These are phyloP conservation scores for Coemansia sp. DNA, from an alignment of 192 early-diverging fungal species.

Conservation along the genomic window DNA sequence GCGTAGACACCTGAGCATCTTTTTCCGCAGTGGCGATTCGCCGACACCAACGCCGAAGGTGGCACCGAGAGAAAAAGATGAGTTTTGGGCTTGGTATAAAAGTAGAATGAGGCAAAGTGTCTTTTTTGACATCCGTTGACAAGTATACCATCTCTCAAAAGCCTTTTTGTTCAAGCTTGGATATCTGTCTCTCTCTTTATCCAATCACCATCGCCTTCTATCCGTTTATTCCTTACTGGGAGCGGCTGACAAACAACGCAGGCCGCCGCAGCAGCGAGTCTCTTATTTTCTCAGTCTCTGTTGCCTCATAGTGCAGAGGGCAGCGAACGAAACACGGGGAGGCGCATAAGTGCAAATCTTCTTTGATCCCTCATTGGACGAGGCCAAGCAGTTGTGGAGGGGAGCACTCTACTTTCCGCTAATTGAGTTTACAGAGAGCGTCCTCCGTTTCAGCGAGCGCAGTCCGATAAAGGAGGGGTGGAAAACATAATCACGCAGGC, in stretches of 20 bases:
- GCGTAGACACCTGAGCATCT: background rate
- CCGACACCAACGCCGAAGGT: background rate
- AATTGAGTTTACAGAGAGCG: background rate
- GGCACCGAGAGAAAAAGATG: background rate
- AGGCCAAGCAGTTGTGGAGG: background rate
- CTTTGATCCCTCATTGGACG: background rate
- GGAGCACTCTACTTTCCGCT: constrained; percentile 2
- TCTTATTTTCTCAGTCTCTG: background rate
- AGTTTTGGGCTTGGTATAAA: background rate
- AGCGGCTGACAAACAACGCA: background rate
- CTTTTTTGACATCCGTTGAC: background rate
- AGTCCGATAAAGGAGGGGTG: background rate
- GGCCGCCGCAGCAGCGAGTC: background rate
- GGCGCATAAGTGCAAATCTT: constrained; percentile 1
- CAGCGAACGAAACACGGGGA: background rate
- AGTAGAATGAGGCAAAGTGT: background rate
- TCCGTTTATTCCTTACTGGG: background rate
- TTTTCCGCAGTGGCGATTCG: background rate
- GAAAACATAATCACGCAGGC: constrained; percentile 11
- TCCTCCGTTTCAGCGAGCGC: background rate
- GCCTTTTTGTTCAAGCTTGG: background rate
- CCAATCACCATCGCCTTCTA: background rate
- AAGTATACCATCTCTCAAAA: background rate
- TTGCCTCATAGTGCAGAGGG: background rate
- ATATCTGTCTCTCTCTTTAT: background rate